Evolutionary conservation across 257 asterid genomes (phyloP).

Genomic region (Jacaranda mimosifolia): DNA sequence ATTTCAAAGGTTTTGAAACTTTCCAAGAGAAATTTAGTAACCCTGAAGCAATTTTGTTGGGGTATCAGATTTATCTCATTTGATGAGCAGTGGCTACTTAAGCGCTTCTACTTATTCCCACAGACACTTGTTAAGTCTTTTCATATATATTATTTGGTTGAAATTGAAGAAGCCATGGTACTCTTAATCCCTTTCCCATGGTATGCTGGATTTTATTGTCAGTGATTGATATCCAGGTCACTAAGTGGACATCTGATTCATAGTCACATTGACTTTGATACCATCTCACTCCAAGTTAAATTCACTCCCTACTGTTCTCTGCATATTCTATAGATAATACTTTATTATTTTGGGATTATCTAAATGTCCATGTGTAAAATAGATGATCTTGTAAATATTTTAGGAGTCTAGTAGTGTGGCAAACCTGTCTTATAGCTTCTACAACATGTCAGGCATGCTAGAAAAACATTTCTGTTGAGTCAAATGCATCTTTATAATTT

Average conservation of each 20-base stretch:
- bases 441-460: background rate
- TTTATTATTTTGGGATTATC: background rate
- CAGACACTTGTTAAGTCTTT: background rate
- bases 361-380: background rate
- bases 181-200: background rate
- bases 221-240: slow-evolving; percentile 10
- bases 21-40: slow-evolving; percentile 13
- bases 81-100: slow-evolving; percentile 9
- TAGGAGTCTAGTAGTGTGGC: background rate
- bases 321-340: slow-evolving; percentile 10
- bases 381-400: slow-evolving; percentile 9
- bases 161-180: slow-evolving; percentile 25
- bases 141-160: background rate
- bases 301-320: background rate
- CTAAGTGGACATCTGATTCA: background rate
- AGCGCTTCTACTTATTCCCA: background rate
- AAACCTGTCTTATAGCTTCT: background rate
- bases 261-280: background rate
- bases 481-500: slow-evolving; percentile 23
- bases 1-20: slow-evolving; percentile 15
- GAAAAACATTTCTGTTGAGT: background rate
- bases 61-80: background rate
- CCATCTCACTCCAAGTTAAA: slow-evolving; percentile 14
- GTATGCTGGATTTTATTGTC: slow-evolving; percentile 9
- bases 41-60: slow-evolving; percentile 21